Percentiles rank a stretch among this genome's conserved stretches.
Evolutionary conservation across 1,284 basidiomycete genomes (phyloP).

Genomic region (Microbotryum intermedium): DNA sequence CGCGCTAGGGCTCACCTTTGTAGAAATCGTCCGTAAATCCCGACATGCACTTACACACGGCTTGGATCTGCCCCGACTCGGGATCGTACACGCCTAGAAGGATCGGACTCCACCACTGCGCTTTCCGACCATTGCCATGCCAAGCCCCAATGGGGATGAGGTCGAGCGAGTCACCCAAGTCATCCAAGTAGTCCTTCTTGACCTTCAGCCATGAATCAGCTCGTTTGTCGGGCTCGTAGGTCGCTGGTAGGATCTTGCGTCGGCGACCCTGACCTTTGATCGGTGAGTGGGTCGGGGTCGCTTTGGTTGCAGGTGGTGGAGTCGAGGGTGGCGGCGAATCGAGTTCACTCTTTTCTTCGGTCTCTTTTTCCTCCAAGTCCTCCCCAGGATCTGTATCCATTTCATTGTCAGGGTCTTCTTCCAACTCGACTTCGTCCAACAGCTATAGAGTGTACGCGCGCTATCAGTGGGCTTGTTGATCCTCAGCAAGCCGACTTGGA

Average conservation of each 20-base stretch:
- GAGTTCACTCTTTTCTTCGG: slow-evolving; percentile 29
- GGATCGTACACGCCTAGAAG: slow-evolving; percentile 70
- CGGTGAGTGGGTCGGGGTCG: slow-evolving; percentile 2
- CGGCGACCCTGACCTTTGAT: slow-evolving; percentile 10
- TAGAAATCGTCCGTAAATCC: slow-evolving; percentile 86
- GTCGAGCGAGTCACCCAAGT: slow-evolving; percentile 47
- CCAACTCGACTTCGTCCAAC: slow-evolving; percentile 38
- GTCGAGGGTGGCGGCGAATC: too few species aligned
- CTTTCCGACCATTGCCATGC: slow-evolving; percentile 89
- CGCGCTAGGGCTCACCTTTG: slow-evolving; percentile 45
- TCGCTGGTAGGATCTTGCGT: slow-evolving; percentile 66
- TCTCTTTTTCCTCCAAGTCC: slow-evolving; percentile 33
- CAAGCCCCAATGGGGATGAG: slow-evolving; percentile 71
- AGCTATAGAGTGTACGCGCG: slow-evolving; percentile 28
- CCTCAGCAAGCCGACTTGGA: not conserved
- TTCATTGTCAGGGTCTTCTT: slow-evolving; percentile 17
- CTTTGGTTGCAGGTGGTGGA: too few species aligned
- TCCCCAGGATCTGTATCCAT: slow-evolving; percentile 35
- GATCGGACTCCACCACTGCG: slow-evolving; percentile 86
- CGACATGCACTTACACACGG: slow-evolving; percentile 62
- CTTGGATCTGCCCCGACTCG: slow-evolving; percentile 59
- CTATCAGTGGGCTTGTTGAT: not conserved
- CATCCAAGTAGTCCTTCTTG: slow-evolving; percentile 62
- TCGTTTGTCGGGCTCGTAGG: slow-evolving; percentile 67
- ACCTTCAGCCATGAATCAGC: slow-evolving; percentile 55